Percentiles rank a stretch among this genome's conserved stretches.
Evolutionary conservation across 129 eudicot genomes (phyloP).

Genomic region (Rutidosis leptorrhynchoides): DNA sequence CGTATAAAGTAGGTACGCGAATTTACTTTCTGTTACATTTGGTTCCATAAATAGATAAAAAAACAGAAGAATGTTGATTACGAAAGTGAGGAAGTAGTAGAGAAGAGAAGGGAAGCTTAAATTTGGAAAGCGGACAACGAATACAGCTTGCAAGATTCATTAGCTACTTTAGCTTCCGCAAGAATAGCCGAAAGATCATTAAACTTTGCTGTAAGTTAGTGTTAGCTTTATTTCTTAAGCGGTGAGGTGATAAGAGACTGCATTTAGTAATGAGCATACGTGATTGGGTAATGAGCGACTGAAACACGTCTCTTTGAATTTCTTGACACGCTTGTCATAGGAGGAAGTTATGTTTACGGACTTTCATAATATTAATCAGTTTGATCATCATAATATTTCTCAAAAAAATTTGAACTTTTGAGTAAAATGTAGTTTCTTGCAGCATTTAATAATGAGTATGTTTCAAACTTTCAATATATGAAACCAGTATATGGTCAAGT

Average conservation of each 20-base stretch:
- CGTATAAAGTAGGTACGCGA: conserved; percentile 20
- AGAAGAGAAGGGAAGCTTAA: conserved; percentile 30
- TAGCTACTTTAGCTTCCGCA: conserved; percentile 29
- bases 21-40: conserved; percentile 18
- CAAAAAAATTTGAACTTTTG: neutral
- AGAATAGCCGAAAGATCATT: conserved; percentile 27
- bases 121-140: conserved; percentile 37
- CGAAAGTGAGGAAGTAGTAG: conserved; percentile 24
- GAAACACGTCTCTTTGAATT: conserved; percentile 22
- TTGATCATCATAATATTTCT: neutral
- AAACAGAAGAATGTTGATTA: conserved; percentile 10
- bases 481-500: neutral
- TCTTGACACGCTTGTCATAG: conserved; percentile 28
- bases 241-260: conserved; percentile 35
- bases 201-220: conserved; percentile 24
- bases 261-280: conserved; percentile 13
- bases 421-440: neutral
- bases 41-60: conserved; percentile 23
- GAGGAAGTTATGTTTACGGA: conserved; percentile 10
- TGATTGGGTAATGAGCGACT: conserved; percentile 19
- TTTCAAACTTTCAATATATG: neutral
- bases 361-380: neutral
- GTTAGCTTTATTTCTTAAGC: conserved; percentile 31
- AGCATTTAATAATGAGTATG: neutral
- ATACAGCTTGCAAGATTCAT: conserved; percentile 40